Conservation (phyloP, 352 stramenopile genomes). For the Saprolegnia diclina region DNA sequence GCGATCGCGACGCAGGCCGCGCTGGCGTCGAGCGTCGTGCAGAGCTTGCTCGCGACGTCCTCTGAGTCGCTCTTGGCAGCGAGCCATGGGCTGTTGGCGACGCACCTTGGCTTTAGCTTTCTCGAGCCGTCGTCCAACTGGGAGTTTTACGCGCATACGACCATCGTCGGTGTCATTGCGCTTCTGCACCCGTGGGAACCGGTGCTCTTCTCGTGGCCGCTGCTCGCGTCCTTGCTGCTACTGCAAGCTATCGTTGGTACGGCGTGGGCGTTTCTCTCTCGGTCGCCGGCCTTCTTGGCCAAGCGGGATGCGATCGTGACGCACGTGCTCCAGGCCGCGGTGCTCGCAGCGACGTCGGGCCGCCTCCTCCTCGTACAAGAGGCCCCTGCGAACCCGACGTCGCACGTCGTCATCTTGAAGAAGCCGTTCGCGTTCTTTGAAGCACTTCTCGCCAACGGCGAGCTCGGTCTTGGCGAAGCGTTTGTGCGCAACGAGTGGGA, state of each 20-base stretch:
- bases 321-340: background rate
- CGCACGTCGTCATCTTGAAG: background rate
- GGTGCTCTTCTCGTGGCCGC: background rate
- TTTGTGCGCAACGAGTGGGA: slow-evolving; percentile 19
- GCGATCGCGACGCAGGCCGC: background rate
- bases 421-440: slow-evolving; percentile 12
- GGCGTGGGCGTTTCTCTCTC: background rate
- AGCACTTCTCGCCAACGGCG: slow-evolving; percentile 12
- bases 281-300: background rate
- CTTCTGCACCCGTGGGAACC: background rate
- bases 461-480: slow-evolving; percentile 15
- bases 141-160: slow-evolving; percentile 5
- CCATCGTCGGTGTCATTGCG: background rate
- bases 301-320: background rate
- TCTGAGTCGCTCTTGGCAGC: background rate
- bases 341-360: background rate
- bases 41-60: background rate
- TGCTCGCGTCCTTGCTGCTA: background rate
- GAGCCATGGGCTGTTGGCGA: background rate
- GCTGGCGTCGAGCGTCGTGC: background rate
- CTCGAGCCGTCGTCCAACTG: slow-evolving; percentile 10
- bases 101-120: background rate
- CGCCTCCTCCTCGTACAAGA: background rate
- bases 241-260: background rate
- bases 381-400: background rate